A percentile compares a stretch with the other conserved stretches of the same genome.
Conservation (phyloP, 2,329 filamentous ascomycete genomes). For the Botrytis fragariae region DNA sequence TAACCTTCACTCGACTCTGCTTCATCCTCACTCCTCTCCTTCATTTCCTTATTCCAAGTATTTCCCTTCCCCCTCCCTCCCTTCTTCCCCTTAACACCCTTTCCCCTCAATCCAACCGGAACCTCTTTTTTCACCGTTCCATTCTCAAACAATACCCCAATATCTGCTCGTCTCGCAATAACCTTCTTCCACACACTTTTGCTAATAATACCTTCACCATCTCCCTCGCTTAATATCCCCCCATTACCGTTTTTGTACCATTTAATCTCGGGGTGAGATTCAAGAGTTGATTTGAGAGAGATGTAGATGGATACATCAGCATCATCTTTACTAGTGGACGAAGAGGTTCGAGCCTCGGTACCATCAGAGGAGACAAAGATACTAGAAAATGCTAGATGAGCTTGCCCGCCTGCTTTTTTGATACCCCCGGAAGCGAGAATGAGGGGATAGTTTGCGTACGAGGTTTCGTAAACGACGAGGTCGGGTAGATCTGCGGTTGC, state of each 20-base stretch:
- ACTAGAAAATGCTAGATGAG: conserved; percentile 35
- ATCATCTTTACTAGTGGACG: conserved; percentile 30
- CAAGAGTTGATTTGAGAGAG: conserved; percentile 40
- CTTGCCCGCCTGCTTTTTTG: conserved; percentile 43
- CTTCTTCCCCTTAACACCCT: conserved; percentile 42
- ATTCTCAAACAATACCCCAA: conserved; percentile 45
- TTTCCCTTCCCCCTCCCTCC: conserved; percentile 41
- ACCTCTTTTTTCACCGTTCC: conserved; percentile 46
- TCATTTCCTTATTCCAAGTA: conserved; percentile 38
- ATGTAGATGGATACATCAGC: conserved; percentile 47
- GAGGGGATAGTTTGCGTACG: conserved; percentile 46
- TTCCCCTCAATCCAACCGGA: conserved; percentile 43
- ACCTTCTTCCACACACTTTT: conserved; percentile 45
- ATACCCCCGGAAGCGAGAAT: conserved; percentile 44
- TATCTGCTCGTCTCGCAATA: conserved; percentile 43
- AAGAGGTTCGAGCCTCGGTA: conserved; percentile 30
- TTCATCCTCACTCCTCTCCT: conserved; percentile 35
- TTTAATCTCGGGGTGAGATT: conserved; percentile 37
- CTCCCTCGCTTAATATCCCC: conserved; percentile 39
- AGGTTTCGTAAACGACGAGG: conserved; percentile 46
- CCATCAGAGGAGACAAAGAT: conserved; percentile 38
- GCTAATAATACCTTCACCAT: conserved; percentile 34
- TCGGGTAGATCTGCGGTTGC: conserved; percentile 43
- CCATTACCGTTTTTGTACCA: conserved; percentile 44
- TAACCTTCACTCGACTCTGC: conserved; percentile 17